Percentiles rank a stretch among this genome's conserved stretches.
Conservation (phyloP, 208 protist genomes). For the Acanthamoeba healyi region DNA sequence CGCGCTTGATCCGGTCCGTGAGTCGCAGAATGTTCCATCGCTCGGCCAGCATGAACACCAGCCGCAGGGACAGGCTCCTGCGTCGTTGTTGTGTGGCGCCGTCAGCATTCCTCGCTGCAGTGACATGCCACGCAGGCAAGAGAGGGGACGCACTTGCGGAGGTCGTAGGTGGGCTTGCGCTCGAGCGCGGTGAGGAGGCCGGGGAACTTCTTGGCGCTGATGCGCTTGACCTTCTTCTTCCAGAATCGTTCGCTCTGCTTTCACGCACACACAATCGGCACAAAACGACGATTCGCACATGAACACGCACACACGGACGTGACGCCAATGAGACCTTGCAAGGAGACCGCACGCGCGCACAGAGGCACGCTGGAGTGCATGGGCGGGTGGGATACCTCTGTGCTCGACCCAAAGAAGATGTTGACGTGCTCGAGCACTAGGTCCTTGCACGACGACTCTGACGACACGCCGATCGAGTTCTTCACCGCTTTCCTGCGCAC, state of each 20-base stretch:
- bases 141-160: conserved; percentile 1
- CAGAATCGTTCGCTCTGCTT: not conserved
- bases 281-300: not conserved
- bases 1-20: not conserved
- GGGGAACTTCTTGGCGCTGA: conserved; percentile 1
- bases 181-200: not conserved
- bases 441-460: conserved; percentile 34
- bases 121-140: not conserved
- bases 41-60: conserved; percentile 28
- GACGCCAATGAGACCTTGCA: not conserved
- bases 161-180: not conserved
- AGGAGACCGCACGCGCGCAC: too few species aligned
- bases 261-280: too few species aligned
- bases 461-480: conserved; percentile 13
- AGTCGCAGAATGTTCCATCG: conserved; percentile 11
- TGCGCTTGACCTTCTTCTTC: conserved; percentile 24
- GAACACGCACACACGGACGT: not conserved
- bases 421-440: conserved; percentile 36
- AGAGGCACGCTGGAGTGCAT: too few species aligned
- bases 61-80: not conserved
- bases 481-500: not conserved
- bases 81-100: not conserved
- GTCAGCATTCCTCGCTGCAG: too few species aligned
- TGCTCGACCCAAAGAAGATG: conserved; percentile 2
- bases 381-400: not conserved